These are phyloP conservation scores for Aspergillus fructus DNA, from an alignment of 2,329 filamentous ascomycete species.

Conservation along the genomic window DNA sequence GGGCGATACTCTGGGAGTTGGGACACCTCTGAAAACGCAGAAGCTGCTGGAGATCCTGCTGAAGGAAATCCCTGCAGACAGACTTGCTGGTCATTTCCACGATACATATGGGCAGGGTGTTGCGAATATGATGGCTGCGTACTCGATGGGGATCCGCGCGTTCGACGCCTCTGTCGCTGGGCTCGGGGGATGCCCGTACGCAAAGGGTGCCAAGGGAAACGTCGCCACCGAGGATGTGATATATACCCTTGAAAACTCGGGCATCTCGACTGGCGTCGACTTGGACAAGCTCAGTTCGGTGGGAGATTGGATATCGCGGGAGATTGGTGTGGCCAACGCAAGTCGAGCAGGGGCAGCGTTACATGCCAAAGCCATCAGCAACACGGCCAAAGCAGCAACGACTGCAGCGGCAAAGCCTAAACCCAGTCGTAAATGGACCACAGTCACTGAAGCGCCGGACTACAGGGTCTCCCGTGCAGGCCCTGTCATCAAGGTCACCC, in stretches of 20 bases:
- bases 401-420: no score
- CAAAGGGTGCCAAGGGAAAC: slow-evolving; percentile 82
- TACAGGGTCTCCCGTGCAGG: no score
- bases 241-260: slow-evolving; percentile 61
- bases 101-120: slow-evolving; percentile 84
- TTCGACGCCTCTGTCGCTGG: slow-evolving; percentile 81
- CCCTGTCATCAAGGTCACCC: no score
- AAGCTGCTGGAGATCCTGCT: slow-evolving; percentile 33
- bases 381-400: no score
- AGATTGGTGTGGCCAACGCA: no score
- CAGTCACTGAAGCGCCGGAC: no score
- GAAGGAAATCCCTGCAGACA: slow-evolving; percentile 63
- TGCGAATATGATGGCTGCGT: slow-evolving; percentile 75
- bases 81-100: slow-evolving; percentile 82
- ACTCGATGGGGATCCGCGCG: slow-evolving; percentile 73
- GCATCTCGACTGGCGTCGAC: slow-evolving; percentile 72
- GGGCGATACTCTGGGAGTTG: slow-evolving; percentile 89
- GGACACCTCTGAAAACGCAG: slow-evolving; percentile 52
- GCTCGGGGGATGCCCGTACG: slow-evolving; percentile 81
- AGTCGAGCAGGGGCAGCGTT: no score
- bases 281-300: slow-evolving; percentile 62
- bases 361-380: no score
- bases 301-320: slow-evolving; percentile 68
- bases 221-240: slow-evolving; percentile 82
- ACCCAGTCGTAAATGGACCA: no score